Base-by-base conservation (phyloP, 1,284 basidiomycete genomes). In the Xerocomus amazonicus region DNA sequence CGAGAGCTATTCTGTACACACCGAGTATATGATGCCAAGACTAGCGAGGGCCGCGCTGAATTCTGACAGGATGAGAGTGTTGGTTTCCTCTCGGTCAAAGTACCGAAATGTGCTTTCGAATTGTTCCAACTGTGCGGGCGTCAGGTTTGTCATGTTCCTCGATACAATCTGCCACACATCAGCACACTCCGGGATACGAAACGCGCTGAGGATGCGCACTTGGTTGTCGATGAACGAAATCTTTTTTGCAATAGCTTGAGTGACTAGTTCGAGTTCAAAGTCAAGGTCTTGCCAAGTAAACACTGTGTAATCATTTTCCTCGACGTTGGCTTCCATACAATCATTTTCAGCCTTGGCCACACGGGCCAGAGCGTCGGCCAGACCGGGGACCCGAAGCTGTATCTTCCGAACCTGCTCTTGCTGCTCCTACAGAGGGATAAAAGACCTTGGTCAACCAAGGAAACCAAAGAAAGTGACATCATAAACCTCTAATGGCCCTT, bases 51-150 rank as follows among this genome's bases (percentile, higher is more conserved):
- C 96, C 12, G 92, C 92, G 14, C 87, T 83, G 77, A 97, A 89
- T 70, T 98, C 93, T 2, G 90, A 80, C 48, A 89, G 72, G 49
- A 81, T 84, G 32, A 99, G 80, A 0, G 88, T 92, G 68, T 97
- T 97, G 42, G 87, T 84, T 59, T 91, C 89, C 60, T 97, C 93
- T 58, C 86, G 87, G 70, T 97, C 95, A 65, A 99, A 99, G 72
- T 97, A 95, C 50, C 96, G 83, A 81, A 98, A 99, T 1, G 95
- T 97, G 62, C 87, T 85, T 68, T 98, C 95, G 59, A 98, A 98
- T 66, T 98, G 95, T 68, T 98, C 95, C 23, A 98, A 76, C 67
- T 97, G 94, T 3, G 93, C 94, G 0, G 97, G 94, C 0, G 95
- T 97, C 55, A 98, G 71, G 64, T 94, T 94, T 26, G 90, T 90